A percentile compares a stretch with the other conserved stretches of the same genome.
phyloP scores from a whole-genome alignment of 768 basidiomycete genomes.

The Panaeolus papilionaceus region DNA sequence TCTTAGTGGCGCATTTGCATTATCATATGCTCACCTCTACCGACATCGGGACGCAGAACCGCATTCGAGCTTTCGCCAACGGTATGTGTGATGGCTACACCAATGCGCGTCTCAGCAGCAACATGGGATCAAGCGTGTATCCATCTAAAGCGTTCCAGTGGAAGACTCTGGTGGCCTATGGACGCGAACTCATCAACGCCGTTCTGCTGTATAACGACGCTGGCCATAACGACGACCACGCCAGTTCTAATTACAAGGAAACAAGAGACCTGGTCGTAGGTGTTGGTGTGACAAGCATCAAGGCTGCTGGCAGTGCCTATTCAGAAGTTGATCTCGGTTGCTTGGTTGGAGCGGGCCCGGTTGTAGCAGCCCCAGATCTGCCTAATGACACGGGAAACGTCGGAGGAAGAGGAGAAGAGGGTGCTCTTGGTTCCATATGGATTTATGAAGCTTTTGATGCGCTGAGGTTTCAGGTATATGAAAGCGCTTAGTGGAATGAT shows the following conservation, averaged over 20 bases:
- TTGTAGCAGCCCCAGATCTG: not conserved
- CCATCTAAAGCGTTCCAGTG: conserved; percentile 28
- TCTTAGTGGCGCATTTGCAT: conserved; percentile 38
- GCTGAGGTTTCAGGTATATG: not conserved
- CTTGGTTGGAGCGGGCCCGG: not conserved
- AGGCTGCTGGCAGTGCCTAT: conserved; percentile 25
- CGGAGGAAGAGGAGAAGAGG: not conserved
- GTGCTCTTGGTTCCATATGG: conserved; percentile 3
- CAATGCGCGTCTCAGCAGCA: not conserved
- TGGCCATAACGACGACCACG: conserved; percentile 25
- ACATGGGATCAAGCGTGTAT: not conserved
- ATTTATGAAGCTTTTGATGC: conserved; percentile 17
- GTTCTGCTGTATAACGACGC: conserved; percentile 27
- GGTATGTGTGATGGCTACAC: conserved; percentile 27
- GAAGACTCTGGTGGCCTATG: conserved; percentile 33
- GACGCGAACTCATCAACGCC: conserved; percentile 36
- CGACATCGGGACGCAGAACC: not conserved
- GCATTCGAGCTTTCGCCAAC: conserved; percentile 27
- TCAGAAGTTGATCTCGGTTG: conserved; percentile 7
- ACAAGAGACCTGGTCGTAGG: conserved; percentile 25
- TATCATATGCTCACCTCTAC: conserved; percentile 27
- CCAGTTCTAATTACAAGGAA: not conserved
- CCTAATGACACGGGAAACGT: not conserved
- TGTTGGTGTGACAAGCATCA: conserved; percentile 30
- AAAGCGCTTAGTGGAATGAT: not conserved